phyloP scores from a whole-genome alignment of 2,329 filamentous ascomycete species.

The Ophiocordyceps camponoti-saundersi region DNA sequence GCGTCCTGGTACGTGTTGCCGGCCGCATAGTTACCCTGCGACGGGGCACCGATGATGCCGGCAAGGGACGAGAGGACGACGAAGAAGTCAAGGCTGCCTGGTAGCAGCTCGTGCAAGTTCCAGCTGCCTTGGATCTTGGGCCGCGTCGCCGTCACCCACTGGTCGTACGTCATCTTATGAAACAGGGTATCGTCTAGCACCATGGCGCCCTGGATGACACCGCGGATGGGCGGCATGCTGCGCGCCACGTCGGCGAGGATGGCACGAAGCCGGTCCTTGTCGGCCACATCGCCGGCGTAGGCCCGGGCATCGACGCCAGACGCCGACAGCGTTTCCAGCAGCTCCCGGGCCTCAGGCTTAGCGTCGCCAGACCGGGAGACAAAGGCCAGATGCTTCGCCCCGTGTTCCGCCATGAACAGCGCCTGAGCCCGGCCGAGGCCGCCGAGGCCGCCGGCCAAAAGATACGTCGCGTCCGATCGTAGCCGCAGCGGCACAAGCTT shows the following conservation, averaged over 20 bases:
- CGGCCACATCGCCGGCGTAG: constrained; percentile 1
- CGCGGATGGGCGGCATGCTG: neutral
- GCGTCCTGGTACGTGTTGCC: constrained; percentile 3
- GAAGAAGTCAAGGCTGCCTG: constrained; percentile 2
- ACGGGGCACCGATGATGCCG: neutral
- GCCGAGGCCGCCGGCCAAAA: constrained; percentile 1
- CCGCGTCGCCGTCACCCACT: neutral
- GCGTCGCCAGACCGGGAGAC: constrained; percentile 1
- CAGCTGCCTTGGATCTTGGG: constrained; percentile 2
- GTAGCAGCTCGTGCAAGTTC: constrained; percentile 2
- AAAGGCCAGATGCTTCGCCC: neutral
- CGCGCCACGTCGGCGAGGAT: neutral
- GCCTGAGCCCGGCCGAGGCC: neutral
- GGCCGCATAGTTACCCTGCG: constrained; percentile 3
- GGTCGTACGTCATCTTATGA: neutral
- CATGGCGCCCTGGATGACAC: constrained; percentile 2
- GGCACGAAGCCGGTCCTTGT: neutral
- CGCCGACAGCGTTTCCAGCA: neutral
- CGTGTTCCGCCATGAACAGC: neutral
- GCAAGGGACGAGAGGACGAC: constrained; percentile 2
- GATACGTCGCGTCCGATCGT: neutral
- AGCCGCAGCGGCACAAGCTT: neutral
- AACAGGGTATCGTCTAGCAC: constrained; percentile 1
- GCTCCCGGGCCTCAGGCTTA: neutral
- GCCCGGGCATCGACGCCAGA: neutral